Base-by-base conservation (phyloP, 805 yeast genomes). In the Yamadazyma sp. region DNA sequence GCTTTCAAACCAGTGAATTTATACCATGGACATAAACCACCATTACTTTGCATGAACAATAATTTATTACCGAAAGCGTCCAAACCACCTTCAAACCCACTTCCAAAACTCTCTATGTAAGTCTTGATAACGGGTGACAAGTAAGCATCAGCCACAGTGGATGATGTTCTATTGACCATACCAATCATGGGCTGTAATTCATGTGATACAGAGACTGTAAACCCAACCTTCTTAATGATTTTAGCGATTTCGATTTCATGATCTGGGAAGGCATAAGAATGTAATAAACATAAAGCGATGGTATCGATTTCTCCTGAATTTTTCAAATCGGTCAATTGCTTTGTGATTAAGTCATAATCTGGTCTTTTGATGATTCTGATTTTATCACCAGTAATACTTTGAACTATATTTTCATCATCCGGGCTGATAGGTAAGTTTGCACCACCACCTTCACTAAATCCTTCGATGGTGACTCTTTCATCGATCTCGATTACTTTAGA, bases 11-110 rank as follows among this genome's bases (percentile, higher is more conserved):
- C 98, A 0, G 96, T 82, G 55, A 91, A 91, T 31, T 76, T 73
- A 15, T 77, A 68, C 50, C 93, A 88, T 37, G 87, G 87, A 15
- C 89, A 88, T 40, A 91, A 71, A 2, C 98, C 98, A 39, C 98
- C 98, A 56, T 91, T 96, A 9, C 95, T 85, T 60, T 91, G 96
- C 98, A 91, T 91, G 58, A 91, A 91, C 47, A 83, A 81, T 40
- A 86, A 75, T 42, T 68, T 64, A 27, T 73, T 75, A 4, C 81
- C 81, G 38, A 56, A 52, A 3, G 60, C 52, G 5, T 55, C 50
- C 25, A 64, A 50, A 5, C 71, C 71, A 23, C 69, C 69, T 43
- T 52, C 59, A 40, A 66, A 66, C 2, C 73, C 73, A 13, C 53
- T 49, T 17, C 62, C 69, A 39, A 66, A 66, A 10, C 60, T 55